Percentiles rank a stretch among this genome's conserved stretches.
These are phyloP conservation scores for Pilaira anomala DNA, from an alignment of 192 early-diverging fungal genomes.

Conservation along the genomic window DNA sequence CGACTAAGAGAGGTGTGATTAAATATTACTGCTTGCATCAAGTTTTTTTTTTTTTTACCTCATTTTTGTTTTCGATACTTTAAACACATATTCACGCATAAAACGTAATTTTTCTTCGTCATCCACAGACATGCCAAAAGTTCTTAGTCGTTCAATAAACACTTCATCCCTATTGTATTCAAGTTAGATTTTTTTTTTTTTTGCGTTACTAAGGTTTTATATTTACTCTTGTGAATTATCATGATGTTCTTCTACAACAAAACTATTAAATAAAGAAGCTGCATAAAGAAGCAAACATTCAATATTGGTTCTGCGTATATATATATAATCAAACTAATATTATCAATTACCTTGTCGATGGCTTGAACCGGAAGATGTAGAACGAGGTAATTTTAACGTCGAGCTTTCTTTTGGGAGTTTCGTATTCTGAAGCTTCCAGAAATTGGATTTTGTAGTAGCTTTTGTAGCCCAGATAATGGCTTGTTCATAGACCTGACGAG, in stretches of 20 bases:
- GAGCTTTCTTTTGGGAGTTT: conserved; percentile 23
- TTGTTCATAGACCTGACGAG: conserved; percentile 59
- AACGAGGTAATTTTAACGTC: not conserved
- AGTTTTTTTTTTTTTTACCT: conserved; percentile 19
- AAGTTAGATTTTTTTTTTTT: not conserved
- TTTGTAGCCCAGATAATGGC: conserved; percentile 53
- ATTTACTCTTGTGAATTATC: conserved; percentile 50
- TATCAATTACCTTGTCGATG: conserved; percentile 6
- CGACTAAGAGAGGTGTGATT: conserved; percentile 3
- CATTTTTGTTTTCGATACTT: conserved; percentile 55
- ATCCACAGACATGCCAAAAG: conserved; percentile 69
- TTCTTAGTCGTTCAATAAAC: conserved; percentile 52
- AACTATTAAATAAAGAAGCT: conserved; percentile 33
- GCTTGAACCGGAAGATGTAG: too few relatives aligned
- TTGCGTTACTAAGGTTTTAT: not conserved
- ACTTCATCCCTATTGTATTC: conserved; percentile 44
- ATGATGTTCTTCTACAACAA: conserved; percentile 25
- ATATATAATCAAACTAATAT: not conserved
- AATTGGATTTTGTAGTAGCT: conserved; percentile 40
- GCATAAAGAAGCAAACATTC: too few relatives aligned
- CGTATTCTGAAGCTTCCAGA: conserved; percentile 52
- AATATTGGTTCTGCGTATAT: too few relatives aligned
- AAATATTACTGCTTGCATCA: not conserved
- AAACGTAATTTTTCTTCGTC: conserved; percentile 71
- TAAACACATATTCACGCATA: conserved; percentile 77